Percentiles rank a stretch among this genome's conserved stretches.
Evolutionary conservation across 2,329 filamentous ascomycete species (phyloP).

Genomic region (Pseudogymnoascus sp.): DNA sequence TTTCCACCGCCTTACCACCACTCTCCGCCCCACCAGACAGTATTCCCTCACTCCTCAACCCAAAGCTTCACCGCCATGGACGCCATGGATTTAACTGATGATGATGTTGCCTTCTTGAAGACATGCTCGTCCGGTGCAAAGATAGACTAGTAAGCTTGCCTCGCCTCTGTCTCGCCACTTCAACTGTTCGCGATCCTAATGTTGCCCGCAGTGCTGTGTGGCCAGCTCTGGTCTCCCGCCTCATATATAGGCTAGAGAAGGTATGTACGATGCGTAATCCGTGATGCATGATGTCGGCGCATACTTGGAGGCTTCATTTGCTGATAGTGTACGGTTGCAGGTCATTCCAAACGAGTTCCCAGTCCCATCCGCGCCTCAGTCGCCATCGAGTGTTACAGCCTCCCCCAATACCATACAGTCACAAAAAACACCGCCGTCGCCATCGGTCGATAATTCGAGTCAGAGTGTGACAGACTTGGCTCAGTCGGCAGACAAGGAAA

Average conservation of each 20-base stretch:
- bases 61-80: not conserved
- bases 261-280: conserved; percentile 12
- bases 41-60: too few species aligned
- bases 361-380: conserved; percentile 42
- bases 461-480: conserved; percentile 14
- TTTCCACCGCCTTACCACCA: not conserved
- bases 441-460: conserved; percentile 28
- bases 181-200: conserved; percentile 10
- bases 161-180: not conserved
- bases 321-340: conserved; percentile 35
- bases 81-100: conserved; percentile 8
- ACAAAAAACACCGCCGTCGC: conserved; percentile 51
- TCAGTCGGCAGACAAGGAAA: conserved; percentile 61
- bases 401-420: conserved; percentile 56
- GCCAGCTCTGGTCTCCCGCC: conserved; percentile 31
- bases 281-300: not conserved
- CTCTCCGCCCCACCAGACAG: not conserved
- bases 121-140: conserved; percentile 41
- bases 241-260: conserved; percentile 31
- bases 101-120: conserved; percentile 32
- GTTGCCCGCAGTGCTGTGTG: conserved; percentile 28
- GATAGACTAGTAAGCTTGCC: conserved; percentile 45
- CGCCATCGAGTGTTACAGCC: conserved; percentile 44
- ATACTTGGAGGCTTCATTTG: not conserved
- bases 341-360: conserved; percentile 70